Evolutionary conservation across 768 basidiomycete species (phyloP).

Genomic region (Sutorius australiensis): DNA sequence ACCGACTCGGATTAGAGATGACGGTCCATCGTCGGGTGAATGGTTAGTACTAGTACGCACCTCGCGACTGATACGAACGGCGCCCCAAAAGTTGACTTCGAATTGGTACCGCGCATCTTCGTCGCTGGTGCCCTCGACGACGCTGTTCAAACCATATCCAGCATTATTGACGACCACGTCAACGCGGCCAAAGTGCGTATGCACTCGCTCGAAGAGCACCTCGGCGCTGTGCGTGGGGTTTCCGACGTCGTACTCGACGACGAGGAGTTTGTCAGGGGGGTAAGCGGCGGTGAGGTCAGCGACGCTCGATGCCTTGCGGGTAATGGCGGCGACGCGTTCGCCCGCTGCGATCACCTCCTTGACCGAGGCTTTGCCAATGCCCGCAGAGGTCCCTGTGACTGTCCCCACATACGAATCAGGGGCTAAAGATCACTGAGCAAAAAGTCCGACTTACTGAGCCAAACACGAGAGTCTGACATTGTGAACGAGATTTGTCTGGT

Average conservation of each 20-base stretch:
- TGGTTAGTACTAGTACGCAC: conserved; percentile 2
- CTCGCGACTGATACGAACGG: conserved; percentile 21
- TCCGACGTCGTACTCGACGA: conserved; percentile 31
- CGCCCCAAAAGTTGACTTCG: conserved; percentile 35
- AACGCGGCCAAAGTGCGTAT: conserved; percentile 27
- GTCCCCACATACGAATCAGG: not conserved
- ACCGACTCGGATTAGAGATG: too few relatives aligned
- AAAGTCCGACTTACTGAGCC: conserved; percentile 16
- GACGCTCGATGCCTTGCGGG: conserved; percentile 23
- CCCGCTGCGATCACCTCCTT: conserved; percentile 25
- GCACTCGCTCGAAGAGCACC: conserved; percentile 20
- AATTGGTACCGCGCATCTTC: conserved; percentile 27
- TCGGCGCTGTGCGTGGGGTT: conserved; percentile 13
- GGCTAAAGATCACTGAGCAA: not conserved
- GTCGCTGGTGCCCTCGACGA: conserved; percentile 28
- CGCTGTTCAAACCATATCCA: conserved; percentile 17
- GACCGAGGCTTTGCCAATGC: conserved; percentile 35
- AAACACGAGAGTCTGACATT: conserved; percentile 23
- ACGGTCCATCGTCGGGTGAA: not conserved
- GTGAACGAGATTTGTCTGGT: not conserved
- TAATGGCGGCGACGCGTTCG: conserved; percentile 28
- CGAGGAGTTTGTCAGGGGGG: conserved; percentile 21
- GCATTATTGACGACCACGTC: conserved; percentile 37
- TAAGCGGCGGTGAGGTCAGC: conserved; percentile 13
- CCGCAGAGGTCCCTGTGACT: conserved; percentile 42